phyloP scores from a whole-genome alignment of 2,329 filamentous ascomycete genomes.

The Teratosphaeria nubilosa region DNA sequence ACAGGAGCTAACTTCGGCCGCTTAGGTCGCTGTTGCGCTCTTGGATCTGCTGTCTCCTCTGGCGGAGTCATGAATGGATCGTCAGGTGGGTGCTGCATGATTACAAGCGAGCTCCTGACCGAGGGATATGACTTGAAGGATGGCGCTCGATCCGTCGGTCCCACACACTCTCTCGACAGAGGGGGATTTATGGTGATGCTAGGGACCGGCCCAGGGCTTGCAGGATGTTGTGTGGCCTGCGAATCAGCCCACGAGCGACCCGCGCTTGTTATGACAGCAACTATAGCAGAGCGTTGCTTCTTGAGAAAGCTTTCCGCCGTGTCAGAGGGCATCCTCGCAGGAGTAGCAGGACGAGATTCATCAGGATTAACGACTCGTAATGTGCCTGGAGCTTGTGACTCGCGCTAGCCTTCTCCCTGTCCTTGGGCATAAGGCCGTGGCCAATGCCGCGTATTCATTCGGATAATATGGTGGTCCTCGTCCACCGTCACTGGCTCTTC shows the following conservation, averaged over 20 bases:
- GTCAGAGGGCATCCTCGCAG: constrained; percentile 9
- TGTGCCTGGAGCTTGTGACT: constrained; percentile 16
- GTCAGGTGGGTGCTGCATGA: constrained; percentile 16
- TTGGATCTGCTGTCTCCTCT: constrained; percentile 2
- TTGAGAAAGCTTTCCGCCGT: constrained; percentile 12
- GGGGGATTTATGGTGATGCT: constrained; percentile 13
- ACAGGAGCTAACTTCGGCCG: constrained; percentile 6
- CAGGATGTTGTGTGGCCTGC: not conserved
- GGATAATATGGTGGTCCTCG: constrained; percentile 24
- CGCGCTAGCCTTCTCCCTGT: constrained; percentile 23
- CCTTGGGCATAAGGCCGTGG: constrained; percentile 22
- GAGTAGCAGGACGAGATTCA: constrained; percentile 15
- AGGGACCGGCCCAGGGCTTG: not conserved
- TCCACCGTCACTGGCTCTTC: constrained; percentile 18
- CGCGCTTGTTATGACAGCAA: constrained; percentile 5
- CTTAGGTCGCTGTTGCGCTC: not conserved
- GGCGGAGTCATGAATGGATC: constrained; percentile 19
- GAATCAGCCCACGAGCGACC: constrained; percentile 8
- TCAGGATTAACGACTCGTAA: constrained; percentile 27
- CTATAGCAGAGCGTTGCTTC: constrained; percentile 13
- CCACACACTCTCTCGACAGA: constrained; percentile 15
- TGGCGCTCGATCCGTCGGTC: constrained; percentile 8
- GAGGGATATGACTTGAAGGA: constrained; percentile 19
- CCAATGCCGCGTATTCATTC: constrained; percentile 25
- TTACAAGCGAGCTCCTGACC: constrained; percentile 10